These are phyloP conservation scores for Paramyrothecium roridum DNA, from an alignment of 2,329 filamentous ascomycete species.

Conservation along the genomic window DNA sequence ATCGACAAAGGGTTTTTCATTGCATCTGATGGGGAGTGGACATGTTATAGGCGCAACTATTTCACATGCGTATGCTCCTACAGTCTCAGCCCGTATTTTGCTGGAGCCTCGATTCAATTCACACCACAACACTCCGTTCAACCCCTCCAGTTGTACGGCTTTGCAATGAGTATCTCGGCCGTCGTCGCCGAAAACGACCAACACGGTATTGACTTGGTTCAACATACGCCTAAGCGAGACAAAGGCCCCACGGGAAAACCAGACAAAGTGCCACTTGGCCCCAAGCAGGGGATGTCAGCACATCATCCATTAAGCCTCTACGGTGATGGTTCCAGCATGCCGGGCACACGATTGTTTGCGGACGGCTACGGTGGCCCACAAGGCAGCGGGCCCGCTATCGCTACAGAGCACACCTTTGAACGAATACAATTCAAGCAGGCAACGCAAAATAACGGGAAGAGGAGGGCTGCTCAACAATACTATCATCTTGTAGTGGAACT, in stretches of 20 bases:
- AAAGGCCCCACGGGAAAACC: conserved; percentile 79
- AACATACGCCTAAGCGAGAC: conserved; percentile 89
- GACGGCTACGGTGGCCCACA: conserved; percentile 32
- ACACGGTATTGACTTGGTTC: conserved; percentile 79
- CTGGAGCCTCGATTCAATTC: conserved; percentile 47
- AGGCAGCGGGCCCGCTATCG: conserved; percentile 30
- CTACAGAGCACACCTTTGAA: conserved; percentile 68
- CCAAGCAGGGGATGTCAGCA: conserved; percentile 58
- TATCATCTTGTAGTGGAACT: conserved; percentile 89
- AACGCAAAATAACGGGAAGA: conserved; percentile 90
- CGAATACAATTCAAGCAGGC: conserved; percentile 93
- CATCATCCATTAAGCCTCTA: conserved; percentile 45
- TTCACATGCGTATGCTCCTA: conserved; percentile 83
- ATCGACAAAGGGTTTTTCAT: conserved; percentile 90
- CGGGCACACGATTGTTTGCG: conserved; percentile 34
- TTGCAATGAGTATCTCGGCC: conserved; percentile 82
- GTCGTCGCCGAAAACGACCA: conserved; percentile 73
- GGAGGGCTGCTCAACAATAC: conserved; percentile 86
- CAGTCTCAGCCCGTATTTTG: conserved; percentile 57
- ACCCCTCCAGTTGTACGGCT: conserved; percentile 65
- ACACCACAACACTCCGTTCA: conserved; percentile 47
- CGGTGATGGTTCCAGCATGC: conserved; percentile 25
- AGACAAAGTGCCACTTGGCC: conserved; percentile 63
- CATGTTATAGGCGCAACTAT: conserved; percentile 89
- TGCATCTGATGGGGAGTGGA: conserved; percentile 74